Conservation (phyloP, 768 basidiomycete genomes). For the Suillus paluster region DNA sequence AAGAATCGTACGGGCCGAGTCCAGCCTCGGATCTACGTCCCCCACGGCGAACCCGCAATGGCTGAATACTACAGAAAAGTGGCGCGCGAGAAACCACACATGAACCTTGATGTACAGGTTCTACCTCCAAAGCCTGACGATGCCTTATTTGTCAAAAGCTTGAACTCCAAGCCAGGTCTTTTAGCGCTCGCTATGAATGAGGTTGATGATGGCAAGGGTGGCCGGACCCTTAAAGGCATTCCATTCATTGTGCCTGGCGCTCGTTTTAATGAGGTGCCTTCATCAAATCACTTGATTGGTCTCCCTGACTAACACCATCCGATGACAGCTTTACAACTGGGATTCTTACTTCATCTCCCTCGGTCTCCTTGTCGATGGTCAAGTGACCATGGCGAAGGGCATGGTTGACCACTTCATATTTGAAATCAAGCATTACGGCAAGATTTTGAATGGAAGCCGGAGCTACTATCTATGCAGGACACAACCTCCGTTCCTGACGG, state of each 20-base stretch:
- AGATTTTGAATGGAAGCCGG: conserved; percentile 95
- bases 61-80: conserved; percentile 94
- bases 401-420: conserved; percentile 99
- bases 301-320: conserved; percentile 12
- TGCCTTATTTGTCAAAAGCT: conserved; percentile 84
- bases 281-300: conserved; percentile 2
- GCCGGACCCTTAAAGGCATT: conserved; percentile 85
- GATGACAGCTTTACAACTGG: conserved; percentile 84
- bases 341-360: conserved; percentile 95
- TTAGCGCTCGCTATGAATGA: conserved; percentile 96
- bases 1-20: conserved; percentile 94
- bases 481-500: conserved; percentile 98
- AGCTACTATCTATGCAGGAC: conserved; percentile 95
- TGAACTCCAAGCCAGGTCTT: conserved; percentile 94
- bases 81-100: conserved; percentile 88
- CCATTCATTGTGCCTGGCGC: conserved; percentile 98
- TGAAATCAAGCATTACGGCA: conserved; percentile 97
- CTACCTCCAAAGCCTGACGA: conserved; percentile 89
- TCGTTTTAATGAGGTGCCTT: conserved; percentile 85
- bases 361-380: conserved; percentile 93
- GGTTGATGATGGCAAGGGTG: conserved; percentile 77
- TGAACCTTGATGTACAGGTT: conserved; percentile 91
- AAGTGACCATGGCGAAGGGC: conserved; percentile 92
- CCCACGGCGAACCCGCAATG: conserved; percentile 91
- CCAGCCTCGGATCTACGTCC: conserved; percentile 94